A percentile compares a stretch with the other conserved stretches of the same genome.
Conservation (phyloP, 2,329 filamentous ascomycete genomes). For the Talaromyces sp. region DNA sequence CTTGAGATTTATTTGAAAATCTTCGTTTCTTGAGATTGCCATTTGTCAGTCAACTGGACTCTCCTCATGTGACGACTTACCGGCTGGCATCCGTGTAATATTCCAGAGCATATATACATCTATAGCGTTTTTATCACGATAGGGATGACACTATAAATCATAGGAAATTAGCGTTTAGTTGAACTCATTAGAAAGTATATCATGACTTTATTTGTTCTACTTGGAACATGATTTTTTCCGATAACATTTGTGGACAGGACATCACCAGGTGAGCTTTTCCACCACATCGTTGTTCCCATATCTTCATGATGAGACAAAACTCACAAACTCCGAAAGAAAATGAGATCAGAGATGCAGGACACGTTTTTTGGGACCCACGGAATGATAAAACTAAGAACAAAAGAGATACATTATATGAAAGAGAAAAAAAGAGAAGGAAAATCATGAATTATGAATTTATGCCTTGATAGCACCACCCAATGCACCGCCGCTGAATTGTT, state of each 20-base stretch:
- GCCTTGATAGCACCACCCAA: constrained; percentile 47
- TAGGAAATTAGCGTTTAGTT: background rate
- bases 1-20: background rate
- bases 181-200: background rate
- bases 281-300: background rate
- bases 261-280: background rate
- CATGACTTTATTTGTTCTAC: background rate
- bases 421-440: constrained; percentile 14
- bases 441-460: constrained; percentile 23
- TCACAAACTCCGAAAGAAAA: background rate
- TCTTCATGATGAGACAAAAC: background rate
- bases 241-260: background rate
- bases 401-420: constrained; percentile 11
- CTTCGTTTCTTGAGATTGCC: too few species aligned
- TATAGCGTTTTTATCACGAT: background rate
- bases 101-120: background rate
- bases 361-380: background rate
- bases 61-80: too few species aligned
- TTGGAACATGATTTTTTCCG: background rate
- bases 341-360: background rate
- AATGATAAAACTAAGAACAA: background rate
- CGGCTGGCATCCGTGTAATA: too few species aligned
- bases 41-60: too few species aligned
- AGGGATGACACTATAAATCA: background rate
- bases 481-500: constrained; percentile 46